Evolutionary conservation across 169 alveolate genomes (phyloP), one percentile per base, ranked within the genome.

Genomic region (Perkinsus marinus): DNA sequence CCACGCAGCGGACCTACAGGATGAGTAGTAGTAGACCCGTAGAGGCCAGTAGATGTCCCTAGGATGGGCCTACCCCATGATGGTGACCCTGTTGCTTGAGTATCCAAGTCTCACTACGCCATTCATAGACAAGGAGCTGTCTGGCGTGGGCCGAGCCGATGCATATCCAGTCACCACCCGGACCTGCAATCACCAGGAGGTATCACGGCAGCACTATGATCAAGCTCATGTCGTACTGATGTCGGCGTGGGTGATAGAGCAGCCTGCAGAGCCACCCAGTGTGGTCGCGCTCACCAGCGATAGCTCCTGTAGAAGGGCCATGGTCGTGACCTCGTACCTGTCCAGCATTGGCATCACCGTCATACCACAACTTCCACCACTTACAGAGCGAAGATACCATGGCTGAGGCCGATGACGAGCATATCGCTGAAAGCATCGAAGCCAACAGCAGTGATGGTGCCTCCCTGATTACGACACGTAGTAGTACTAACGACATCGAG

Each of bases 31-130:
- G 17, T 10, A 43, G 17, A 17, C 68, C 68, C 26, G 17, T 43
- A 10, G 79, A 13, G 26, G 79, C 79, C 34, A 26, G 34, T 16
- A n/a, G 79, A 13, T 57, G 79, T 93, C 93, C 90, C 10, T n/a
- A n/a, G n/a, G 46, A 41, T 41, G 46, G 46, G 46, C 93, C 94
- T 34, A 97, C 93, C 89, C 98, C 98, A 68, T 94, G 94, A 89
- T 94, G 95, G 91, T 97, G 99, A 30, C 99, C 99, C 95, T 97
- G 98, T 95, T 98, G 99, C 92, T 98, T 97, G 93, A 98, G 95
- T 30, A 99, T 96, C 92, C 97, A 99, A 22, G 99, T 96, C 93
- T 99, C 99, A 90, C 99, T 97, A 94, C 98, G 97, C 99, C 99
- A 99, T 94, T 99, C 99, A 99, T 99, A 99, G 39, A 99, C 99